These are phyloP conservation scores for Petunia axillaris DNA, from an alignment of 257 asterid species.

Conservation along the genomic window DNA sequence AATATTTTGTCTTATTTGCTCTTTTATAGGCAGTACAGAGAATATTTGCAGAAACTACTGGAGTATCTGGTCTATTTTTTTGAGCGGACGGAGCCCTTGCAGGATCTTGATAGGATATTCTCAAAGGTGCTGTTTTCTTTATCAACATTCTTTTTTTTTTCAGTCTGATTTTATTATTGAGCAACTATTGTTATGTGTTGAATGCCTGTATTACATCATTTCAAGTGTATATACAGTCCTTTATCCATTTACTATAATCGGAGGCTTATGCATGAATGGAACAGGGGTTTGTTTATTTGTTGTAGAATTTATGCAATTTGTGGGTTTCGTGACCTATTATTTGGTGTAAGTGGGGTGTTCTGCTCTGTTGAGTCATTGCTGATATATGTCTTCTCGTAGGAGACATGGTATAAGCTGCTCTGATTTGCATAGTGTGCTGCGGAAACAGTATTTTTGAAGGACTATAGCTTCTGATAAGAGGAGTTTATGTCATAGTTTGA, in stretches of 20 bases:
- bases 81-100: constrained; percentile 86
- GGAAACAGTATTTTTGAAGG: background rate
- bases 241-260: background rate
- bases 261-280: background rate
- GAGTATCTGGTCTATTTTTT: constrained; percentile 77
- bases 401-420: constrained; percentile 12
- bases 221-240: background rate
- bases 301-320: background rate
- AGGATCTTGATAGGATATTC: constrained; percentile 86
- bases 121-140: constrained; percentile 57
- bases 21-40: constrained; percentile 71
- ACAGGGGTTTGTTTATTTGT: background rate
- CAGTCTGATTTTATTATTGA: constrained; percentile 11
- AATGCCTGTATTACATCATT: background rate
- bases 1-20: constrained; percentile 27
- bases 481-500: constrained; percentile 11
- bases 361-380: background rate
- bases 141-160: background rate
- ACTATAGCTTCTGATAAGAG: background rate
- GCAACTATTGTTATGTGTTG: background rate
- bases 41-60: constrained; percentile 75
- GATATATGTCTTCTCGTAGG: background rate
- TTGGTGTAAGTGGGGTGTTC: background rate
- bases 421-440: background rate
- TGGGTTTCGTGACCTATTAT: background rate